Percentiles rank a stretch among this genome's conserved stretches.
These are phyloP conservation scores for Apophysomyces sp. DNA, from an alignment of 371 early-diverging fungal genomes.

Conservation along the genomic window DNA sequence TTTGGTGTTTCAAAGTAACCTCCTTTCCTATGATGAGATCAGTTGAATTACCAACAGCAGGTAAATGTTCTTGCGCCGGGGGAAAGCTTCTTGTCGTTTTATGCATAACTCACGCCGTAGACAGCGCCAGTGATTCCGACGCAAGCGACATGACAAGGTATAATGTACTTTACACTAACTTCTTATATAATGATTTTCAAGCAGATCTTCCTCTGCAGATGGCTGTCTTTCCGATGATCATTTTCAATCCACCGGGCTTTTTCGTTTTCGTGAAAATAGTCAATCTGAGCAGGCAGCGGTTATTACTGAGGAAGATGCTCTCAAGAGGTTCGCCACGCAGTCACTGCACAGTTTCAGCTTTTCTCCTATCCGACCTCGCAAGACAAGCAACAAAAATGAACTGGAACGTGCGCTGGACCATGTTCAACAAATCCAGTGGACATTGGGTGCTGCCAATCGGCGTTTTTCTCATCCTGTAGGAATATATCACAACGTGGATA, in stretches of 20 bases:
- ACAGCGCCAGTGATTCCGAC: not conserved
- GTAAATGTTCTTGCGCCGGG: not conserved
- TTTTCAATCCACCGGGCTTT: not conserved
- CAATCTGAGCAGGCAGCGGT: not conserved
- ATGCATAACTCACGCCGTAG: not conserved
- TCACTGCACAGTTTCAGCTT: constrained; percentile 64
- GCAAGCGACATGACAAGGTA: not conserved
- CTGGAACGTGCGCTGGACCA: constrained; percentile 55
- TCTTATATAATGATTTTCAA: not conserved
- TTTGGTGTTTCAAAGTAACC: not conserved
- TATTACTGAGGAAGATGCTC: constrained; percentile 9
- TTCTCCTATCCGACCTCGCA: constrained; percentile 37
- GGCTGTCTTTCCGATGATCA: not conserved
- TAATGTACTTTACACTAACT: not conserved
- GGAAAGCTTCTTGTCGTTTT: not conserved
- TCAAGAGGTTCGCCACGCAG: constrained; percentile 49
- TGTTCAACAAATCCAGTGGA: constrained; percentile 54
- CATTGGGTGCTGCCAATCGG: constrained; percentile 38
- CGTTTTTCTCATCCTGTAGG: constrained; percentile 38
- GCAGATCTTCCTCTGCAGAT: not conserved
- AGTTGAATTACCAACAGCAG: not conserved
- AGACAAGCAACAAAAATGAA: constrained; percentile 40
- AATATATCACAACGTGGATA: constrained; percentile 14
- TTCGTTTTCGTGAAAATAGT: not conserved
- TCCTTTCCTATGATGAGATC: not conserved